Percentiles rank a stretch among this genome's conserved stretches.
phyloP scores from a whole-genome alignment of 2,329 filamentous ascomycete genomes.

The Tolypocladium endophyticum region DNA sequence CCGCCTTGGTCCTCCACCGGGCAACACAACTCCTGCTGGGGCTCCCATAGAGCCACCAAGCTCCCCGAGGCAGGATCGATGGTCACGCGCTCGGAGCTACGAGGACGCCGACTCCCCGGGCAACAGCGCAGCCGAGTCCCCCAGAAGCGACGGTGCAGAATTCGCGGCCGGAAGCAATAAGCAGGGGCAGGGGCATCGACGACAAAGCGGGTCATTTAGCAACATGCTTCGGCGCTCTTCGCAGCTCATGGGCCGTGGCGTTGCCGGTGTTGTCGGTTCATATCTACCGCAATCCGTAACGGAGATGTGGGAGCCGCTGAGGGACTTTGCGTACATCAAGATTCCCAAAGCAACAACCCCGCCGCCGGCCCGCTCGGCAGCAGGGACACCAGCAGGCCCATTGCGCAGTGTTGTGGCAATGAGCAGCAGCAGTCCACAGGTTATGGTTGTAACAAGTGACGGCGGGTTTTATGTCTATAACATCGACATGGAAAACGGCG shows the following conservation, averaged over 20 bases:
- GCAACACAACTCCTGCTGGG: slow-evolving; percentile 22
- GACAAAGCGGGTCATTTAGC: slow-evolving; percentile 68
- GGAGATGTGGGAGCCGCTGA: slow-evolving; percentile 92
- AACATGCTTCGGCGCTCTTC: slow-evolving; percentile 91
- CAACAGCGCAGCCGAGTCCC: slow-evolving; percentile 41
- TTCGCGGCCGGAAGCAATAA: slow-evolving; percentile 14
- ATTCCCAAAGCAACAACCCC: slow-evolving; percentile 52
- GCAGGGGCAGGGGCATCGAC: slow-evolving; percentile 23
- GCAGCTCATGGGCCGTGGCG: slow-evolving; percentile 80
- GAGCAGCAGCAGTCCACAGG: slow-evolving; percentile 86
- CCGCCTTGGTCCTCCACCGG: slow-evolving; percentile 51
- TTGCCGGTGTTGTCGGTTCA: slow-evolving; percentile 80
- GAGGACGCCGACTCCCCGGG: slow-evolving; percentile 31
- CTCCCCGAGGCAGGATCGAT: slow-evolving; percentile 38
- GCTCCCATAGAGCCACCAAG: slow-evolving; percentile 26
- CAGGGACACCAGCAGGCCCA: slow-evolving; percentile 33
- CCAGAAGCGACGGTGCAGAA: slow-evolving; percentile 37
- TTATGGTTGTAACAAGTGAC: slow-evolving; percentile 97
- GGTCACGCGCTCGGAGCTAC: slow-evolving; percentile 40
- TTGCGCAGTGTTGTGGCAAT: slow-evolving; percentile 92
- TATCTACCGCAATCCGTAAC: slow-evolving; percentile 91
- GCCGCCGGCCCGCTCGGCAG: slow-evolving; percentile 11
- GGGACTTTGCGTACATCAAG: slow-evolving; percentile 95
- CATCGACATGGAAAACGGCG: slow-evolving; percentile 88
- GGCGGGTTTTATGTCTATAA: slow-evolving; percentile 92